Evolutionary conservation across 306 rosid genomes (phyloP), one percentile per base, ranked within the genome.

Genomic region (Senna tora): DNA sequence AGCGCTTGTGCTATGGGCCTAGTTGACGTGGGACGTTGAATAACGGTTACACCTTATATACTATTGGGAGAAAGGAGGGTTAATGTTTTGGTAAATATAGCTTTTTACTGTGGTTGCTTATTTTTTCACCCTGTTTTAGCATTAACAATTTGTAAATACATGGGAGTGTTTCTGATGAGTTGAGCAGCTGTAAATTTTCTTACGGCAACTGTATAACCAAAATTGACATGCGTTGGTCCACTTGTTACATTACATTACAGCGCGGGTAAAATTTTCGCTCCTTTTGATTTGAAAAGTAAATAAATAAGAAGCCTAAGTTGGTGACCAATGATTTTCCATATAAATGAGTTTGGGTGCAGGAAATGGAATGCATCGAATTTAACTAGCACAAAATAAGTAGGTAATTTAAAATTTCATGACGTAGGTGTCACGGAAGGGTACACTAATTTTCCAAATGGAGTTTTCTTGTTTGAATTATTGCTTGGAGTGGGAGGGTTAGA

Each of bases 11-110:
- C 58, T n/a, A 7, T 36, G 65, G 86, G 78, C 0, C 61, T 69
- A 70, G 63, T 47, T 86, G 89, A 83, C 89, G 85, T 88, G 92
- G 88, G 84, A 34, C 74, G 60, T 86, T 71, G 84, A 82, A 79
- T 67, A 83, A 80, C 92, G 69, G 90, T 84, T 34, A 69, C 63
- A 59, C 76, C 56, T n/a, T n/a, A n/a, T n/a, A n/a, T n/a, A n/a
- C n/a, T 76, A 73, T 41, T 56, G 21, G 4, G 21, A n/a, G n/a
- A n/a, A n/a, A n/a, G n/a, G 30, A 25, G 30, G 30, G 30, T 25
- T 25, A 25, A 25, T 25, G n/a, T n/a, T n/a, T n/a, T n/a, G 82
- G 75, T 79, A 41, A 58, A 47, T 43, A 52, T 41, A 9, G 62
- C 45, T 56, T 63, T 62, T 36, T 11, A 50, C 64, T 22, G 80